Conservation (phyloP, 164 flowering plant genomes). For the Akebia trifoliata region DNA sequence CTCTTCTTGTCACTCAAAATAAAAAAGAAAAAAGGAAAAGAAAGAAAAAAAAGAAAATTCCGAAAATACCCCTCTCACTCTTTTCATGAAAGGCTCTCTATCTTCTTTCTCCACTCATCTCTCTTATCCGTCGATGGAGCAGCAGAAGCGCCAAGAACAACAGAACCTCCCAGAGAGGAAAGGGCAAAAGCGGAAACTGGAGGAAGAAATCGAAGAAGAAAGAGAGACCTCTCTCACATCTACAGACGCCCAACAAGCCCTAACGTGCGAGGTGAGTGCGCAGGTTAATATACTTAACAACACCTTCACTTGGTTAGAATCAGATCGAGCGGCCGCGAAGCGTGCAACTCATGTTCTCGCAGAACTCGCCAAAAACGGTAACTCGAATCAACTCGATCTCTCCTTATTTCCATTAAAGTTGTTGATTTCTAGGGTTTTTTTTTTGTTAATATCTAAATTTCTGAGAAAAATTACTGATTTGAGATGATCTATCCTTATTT, state of each 20-base stretch:
- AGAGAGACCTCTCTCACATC: constrained; percentile 27
- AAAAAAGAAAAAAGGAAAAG: background rate
- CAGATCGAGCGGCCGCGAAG: constrained; percentile 78
- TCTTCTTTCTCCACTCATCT: constrained; percentile 11
- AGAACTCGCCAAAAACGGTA: constrained; percentile 83
- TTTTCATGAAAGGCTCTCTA: constrained; percentile 6
- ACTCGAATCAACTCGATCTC: background rate
- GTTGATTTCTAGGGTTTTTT: constrained; percentile 7
- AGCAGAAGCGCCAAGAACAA: constrained; percentile 24
- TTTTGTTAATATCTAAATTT: background rate
- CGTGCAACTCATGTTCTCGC: constrained; percentile 75
- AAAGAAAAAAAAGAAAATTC: background rate
- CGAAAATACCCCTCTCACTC: constrained; percentile 23
- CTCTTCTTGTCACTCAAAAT: background rate
- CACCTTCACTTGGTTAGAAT: constrained; percentile 60
- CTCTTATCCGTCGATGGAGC: constrained; percentile 38
- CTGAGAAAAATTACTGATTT: background rate
- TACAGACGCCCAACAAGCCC: constrained; percentile 31
- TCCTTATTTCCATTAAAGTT: background rate
- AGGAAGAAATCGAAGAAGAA: constrained; percentile 37
- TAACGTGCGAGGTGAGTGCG: constrained; percentile 36
- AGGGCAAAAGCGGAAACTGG: constrained; percentile 77
- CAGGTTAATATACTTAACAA: constrained; percentile 53
- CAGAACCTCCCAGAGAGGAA: constrained; percentile 41
- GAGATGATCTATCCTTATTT: too few relatives aligned